A percentile compares a stretch with the other conserved stretches of the same genome.
These are phyloP conservation scores for Kandelia obovata DNA, from an alignment of 345 rosid genomes.

Conservation along the genomic window DNA sequence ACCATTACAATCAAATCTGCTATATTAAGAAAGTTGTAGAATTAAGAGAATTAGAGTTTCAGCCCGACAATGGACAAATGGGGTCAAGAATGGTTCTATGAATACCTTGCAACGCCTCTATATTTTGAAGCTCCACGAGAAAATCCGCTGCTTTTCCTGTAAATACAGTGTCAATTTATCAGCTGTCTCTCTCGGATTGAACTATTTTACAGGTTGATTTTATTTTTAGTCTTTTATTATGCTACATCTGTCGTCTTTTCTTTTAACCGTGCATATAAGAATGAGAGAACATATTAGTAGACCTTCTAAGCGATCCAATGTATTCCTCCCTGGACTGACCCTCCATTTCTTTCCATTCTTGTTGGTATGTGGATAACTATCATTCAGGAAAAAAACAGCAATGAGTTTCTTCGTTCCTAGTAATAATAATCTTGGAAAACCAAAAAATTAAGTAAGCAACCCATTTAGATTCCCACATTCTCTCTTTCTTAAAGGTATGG, in stretches of 20 bases:
- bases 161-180: conserved; percentile 2
- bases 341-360: conserved; percentile 75
- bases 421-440: background rate
- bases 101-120: conserved; percentile 92
- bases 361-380: conserved; percentile 54
- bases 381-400: background rate
- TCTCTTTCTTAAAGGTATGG: background rate
- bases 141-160: conserved; percentile 92
- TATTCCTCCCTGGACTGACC: conserved; percentile 76
- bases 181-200: too few species aligned
- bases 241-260: background rate
- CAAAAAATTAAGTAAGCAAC: background rate
- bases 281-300: background rate
- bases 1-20: too few species aligned
- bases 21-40: too few species aligned
- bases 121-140: conserved; percentile 94
- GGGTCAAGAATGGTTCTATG: background rate
- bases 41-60: background rate
- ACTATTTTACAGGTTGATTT: background rate
- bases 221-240: background rate
- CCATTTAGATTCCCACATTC: background rate
- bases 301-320: conserved; percentile 88
- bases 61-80: background rate
- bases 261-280: background rate
- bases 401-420: background rate